Conservation (phyloP, 306 rosid species). For the Sechiopsis laciniata region DNA sequence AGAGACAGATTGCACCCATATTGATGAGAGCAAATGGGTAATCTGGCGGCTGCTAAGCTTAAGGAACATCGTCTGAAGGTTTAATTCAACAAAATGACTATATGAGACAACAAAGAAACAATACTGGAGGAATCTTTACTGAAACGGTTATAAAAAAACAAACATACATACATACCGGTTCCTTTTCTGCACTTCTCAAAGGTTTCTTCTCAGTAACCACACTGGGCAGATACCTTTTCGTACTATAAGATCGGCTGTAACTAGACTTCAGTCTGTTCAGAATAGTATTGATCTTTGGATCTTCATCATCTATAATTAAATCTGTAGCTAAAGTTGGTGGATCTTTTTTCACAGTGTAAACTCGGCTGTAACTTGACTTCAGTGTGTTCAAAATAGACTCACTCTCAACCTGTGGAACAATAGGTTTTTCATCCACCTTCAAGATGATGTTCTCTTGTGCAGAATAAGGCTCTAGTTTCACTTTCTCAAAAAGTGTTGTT, state of each 20-base stretch:
- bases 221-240: constrained; percentile 32
- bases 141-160: background rate
- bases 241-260: constrained; percentile 38
- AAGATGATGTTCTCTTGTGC: constrained; percentile 15
- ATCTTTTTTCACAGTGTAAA: constrained; percentile 34
- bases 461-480: constrained; percentile 16
- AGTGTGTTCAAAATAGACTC: constrained; percentile 47
- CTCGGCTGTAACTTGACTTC: constrained; percentile 51
- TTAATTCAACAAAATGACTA: constrained; percentile 10
- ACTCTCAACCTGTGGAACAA: constrained; percentile 26
- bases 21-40: constrained; percentile 56
- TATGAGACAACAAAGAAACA: constrained; percentile 4
- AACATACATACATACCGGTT: constrained; percentile 20
- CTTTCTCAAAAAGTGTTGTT: constrained; percentile 79
- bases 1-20: constrained; percentile 68
- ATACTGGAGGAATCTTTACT: background rate
- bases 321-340: constrained; percentile 16
- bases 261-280: constrained; percentile 55
- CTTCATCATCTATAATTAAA: constrained; percentile 24
- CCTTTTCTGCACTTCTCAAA: constrained; percentile 18
- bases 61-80: constrained; percentile 35
- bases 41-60: constrained; percentile 63
- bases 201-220: constrained; percentile 16
- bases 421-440: constrained; percentile 12
- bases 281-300: constrained; percentile 27